These are phyloP conservation scores for Penicillium aurantiogriseum DNA, from an alignment of 2,329 filamentous ascomycete genomes.

Conservation along the genomic window DNA sequence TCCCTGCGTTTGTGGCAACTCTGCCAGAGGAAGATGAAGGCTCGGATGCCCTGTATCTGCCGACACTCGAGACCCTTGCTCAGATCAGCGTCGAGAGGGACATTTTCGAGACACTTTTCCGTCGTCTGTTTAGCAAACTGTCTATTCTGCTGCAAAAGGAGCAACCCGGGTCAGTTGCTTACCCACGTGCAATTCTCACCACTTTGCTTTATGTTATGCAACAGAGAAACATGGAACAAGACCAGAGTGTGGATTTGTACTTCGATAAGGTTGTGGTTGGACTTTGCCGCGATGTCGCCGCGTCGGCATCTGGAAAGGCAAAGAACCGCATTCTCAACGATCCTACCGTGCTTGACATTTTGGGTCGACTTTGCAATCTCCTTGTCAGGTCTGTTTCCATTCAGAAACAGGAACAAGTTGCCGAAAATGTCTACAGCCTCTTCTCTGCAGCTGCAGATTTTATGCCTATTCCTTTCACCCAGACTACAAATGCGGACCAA, in stretches of 20 bases:
- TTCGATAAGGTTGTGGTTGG: slow-evolving; percentile 53
- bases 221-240: slow-evolving; percentile 46
- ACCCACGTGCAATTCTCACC: slow-evolving; percentile 59
- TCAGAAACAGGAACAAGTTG: slow-evolving; percentile 52
- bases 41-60: slow-evolving; percentile 48
- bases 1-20: slow-evolving; percentile 64
- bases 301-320: slow-evolving; percentile 33
- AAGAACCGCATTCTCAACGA: slow-evolving; percentile 48
- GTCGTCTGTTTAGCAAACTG: slow-evolving; percentile 63
- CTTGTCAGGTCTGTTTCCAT: slow-evolving; percentile 56
- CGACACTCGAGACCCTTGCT: slow-evolving; percentile 62
- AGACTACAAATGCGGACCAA: slow-evolving; percentile 33
- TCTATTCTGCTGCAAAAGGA: slow-evolving; percentile 55
- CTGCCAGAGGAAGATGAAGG: slow-evolving; percentile 59
- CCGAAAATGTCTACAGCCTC: slow-evolving; percentile 55
- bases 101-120: slow-evolving; percentile 62
- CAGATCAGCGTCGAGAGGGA: slow-evolving; percentile 62
- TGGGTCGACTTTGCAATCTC: slow-evolving; percentile 60
- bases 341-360: slow-evolving; percentile 55
- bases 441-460: slow-evolving; percentile 44
- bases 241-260: slow-evolving; percentile 47
- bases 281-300: slow-evolving; percentile 42
- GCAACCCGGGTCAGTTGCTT: slow-evolving; percentile 47
- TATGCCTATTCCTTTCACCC: slow-evolving; percentile 35
- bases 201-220: slow-evolving; percentile 63